Conservation (phyloP, 2,329 filamentous ascomycete species). For the Ophidiomyces ophidiicola region DNA sequence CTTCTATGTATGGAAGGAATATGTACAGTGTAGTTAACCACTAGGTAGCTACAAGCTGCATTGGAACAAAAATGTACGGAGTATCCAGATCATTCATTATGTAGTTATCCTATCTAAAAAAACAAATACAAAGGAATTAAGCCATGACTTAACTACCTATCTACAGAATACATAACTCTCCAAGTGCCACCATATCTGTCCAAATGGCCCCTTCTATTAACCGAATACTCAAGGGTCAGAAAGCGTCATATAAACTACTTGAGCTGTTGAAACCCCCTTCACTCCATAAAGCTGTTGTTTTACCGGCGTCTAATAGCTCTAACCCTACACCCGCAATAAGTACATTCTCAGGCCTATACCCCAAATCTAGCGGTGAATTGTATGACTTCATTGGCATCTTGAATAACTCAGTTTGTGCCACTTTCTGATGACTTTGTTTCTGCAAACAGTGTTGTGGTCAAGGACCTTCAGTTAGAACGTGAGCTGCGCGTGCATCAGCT, state of each 20-base stretch:
- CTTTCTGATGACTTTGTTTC: background rate
- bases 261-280: slow-evolving; percentile 11
- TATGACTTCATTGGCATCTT: background rate
- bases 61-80: too few relatives aligned
- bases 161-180: too few relatives aligned
- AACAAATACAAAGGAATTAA: too few relatives aligned
- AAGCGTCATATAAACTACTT: slow-evolving; percentile 13
- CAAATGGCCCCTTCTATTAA: slow-evolving; percentile 11
- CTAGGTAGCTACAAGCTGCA: too few relatives aligned
- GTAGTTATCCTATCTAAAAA: too few relatives aligned
- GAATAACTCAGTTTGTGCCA: background rate
- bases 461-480: slow-evolving; percentile 10
- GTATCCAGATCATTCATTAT: too few relatives aligned
- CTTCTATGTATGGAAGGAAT: too few relatives aligned
- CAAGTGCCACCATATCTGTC: too few relatives aligned
- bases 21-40: too few relatives aligned
- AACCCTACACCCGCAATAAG: too few relatives aligned
- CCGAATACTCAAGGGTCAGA: slow-evolving; percentile 11
- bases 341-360: background rate
- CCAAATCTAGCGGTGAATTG: background rate
- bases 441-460: slow-evolving; percentile 13
- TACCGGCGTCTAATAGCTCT: too few relatives aligned
- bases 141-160: too few relatives aligned
- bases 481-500: slow-evolving; percentile 13
- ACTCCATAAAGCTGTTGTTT: slow-evolving; percentile 11